Evolutionary conservation across 2,329 filamentous ascomycete genomes (phyloP).

Genomic region (Fusarium piperis): DNA sequence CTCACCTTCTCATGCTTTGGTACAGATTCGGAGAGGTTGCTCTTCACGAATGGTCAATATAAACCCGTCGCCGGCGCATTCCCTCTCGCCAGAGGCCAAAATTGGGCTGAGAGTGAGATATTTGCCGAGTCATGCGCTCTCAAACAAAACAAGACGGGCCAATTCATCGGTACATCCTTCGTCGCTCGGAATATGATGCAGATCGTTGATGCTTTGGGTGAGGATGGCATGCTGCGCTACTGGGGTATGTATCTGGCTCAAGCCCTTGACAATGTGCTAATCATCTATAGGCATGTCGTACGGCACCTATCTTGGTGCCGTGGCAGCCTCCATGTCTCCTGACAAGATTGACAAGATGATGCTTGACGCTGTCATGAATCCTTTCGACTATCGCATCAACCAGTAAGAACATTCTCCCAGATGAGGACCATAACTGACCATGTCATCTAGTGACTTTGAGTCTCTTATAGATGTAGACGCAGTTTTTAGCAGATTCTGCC

Average conservation of each 20-base stretch:
- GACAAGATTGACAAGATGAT: conserved; percentile 46
- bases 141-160: conserved; percentile 43
- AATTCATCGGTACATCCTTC: conserved; percentile 54
- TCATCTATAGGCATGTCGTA: conserved; percentile 44
- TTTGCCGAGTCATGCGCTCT: conserved; percentile 34
- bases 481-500: conserved; percentile 39
- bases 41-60: background rate
- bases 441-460: conserved; percentile 34
- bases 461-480: conserved; percentile 40
- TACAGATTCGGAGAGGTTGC: background rate
- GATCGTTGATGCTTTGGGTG: conserved; percentile 54
- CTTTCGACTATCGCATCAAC: conserved; percentile 44
- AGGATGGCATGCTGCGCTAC: conserved; percentile 51
- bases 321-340: conserved; percentile 53
- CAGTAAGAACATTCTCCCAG: conserved; percentile 18
- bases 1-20: conserved; percentile 41
- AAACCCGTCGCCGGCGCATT: conserved; percentile 7
- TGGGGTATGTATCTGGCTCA: conserved; percentile 43
- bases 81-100: conserved; percentile 14
- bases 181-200: conserved; percentile 55
- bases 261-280: background rate
- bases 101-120: conserved; percentile 37
- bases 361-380: conserved; percentile 46
- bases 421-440: background rate
- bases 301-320: conserved; percentile 50